These are phyloP conservation scores for Yamadazyma laniorum DNA, from an alignment of 805 yeast genomes.

Conservation along the genomic window DNA sequence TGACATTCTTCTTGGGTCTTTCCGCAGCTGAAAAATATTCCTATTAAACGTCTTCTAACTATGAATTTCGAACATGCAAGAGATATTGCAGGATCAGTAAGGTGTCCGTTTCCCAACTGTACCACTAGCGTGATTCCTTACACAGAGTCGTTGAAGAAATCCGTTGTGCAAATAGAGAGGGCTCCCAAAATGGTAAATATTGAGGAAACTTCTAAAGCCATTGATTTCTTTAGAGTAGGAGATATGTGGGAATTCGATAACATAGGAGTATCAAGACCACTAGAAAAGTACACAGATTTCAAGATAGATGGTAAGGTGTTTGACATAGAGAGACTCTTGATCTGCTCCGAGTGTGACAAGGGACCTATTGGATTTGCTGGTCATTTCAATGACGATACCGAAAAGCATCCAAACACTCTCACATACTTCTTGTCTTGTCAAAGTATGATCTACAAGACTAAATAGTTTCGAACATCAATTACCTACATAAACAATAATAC, in stretches of 20 bases:
- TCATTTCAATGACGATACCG: constrained; percentile 23
- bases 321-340: constrained; percentile 50
- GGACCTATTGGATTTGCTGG: constrained; percentile 78
- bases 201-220: not conserved
- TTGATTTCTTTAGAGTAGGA: constrained; percentile 40
- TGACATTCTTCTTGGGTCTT: not conserved
- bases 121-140: constrained; percentile 24
- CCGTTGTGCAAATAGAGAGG: constrained; percentile 15
- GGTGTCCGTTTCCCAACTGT: constrained; percentile 27
- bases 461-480: not conserved
- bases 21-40: constrained; percentile 6
- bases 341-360: constrained; percentile 74
- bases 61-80: constrained; percentile 10
- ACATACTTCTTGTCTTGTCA: constrained; percentile 45
- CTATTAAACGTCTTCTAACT: no score
- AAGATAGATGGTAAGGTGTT: constrained; percentile 15
- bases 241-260: constrained; percentile 82
- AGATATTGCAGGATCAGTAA: constrained; percentile 5
- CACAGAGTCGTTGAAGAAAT: not conserved
- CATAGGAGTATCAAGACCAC: constrained; percentile 63
- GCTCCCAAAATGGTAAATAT: constrained; percentile 31
- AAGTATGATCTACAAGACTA: constrained; percentile 38
- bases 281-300: constrained; percentile 24
- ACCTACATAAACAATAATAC: constrained; percentile 1
- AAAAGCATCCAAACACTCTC: constrained; percentile 33